Conservation (phyloP, 305 asterid species). For the Salvia sclarea region DNA sequence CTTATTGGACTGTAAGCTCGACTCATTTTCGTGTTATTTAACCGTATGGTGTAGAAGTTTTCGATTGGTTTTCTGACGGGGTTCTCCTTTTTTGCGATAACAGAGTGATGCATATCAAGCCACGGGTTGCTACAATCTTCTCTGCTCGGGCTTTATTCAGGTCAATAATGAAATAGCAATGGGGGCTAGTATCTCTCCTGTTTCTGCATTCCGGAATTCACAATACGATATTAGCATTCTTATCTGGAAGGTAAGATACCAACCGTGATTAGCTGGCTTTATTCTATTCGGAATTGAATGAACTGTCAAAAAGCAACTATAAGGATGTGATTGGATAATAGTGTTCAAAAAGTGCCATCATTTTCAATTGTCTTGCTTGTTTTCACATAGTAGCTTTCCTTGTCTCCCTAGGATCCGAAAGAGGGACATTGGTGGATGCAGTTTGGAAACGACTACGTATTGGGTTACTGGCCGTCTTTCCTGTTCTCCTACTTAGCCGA, state of each 20-base stretch:
- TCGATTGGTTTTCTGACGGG: conserved; percentile 14
- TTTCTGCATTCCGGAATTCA: conserved; percentile 59
- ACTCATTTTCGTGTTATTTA: background rate
- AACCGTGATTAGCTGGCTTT: conserved; percentile 11
- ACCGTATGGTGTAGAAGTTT: background rate
- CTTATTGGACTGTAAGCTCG: conserved; percentile 89
- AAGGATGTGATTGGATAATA: conserved; percentile 29
- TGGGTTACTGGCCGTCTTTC: conserved; percentile 89
- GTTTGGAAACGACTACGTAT: conserved; percentile 62
- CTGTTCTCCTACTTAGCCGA: conserved; percentile 71
- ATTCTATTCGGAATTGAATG: conserved; percentile 19
- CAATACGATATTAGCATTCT: conserved; percentile 84
- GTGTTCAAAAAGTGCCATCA: conserved; percentile 26
- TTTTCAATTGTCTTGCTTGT: conserved; percentile 16
- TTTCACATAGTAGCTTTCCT: background rate
- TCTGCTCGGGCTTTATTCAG: conserved; percentile 91
- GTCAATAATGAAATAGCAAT: conserved; percentile 76
- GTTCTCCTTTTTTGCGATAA: conserved; percentile 7
- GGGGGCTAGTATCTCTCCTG: conserved; percentile 94
- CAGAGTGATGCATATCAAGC: conserved; percentile 97
- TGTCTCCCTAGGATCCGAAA: conserved; percentile 62
- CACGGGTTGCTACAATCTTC: conserved; percentile 87
- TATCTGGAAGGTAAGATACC: conserved; percentile 72
- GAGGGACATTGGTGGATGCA: conserved; percentile 97
- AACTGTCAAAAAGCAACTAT: conserved; percentile 26